phyloP scores from a whole-genome alignment of 2,329 filamentous ascomycete species.

The Fusarium devonianum region DNA sequence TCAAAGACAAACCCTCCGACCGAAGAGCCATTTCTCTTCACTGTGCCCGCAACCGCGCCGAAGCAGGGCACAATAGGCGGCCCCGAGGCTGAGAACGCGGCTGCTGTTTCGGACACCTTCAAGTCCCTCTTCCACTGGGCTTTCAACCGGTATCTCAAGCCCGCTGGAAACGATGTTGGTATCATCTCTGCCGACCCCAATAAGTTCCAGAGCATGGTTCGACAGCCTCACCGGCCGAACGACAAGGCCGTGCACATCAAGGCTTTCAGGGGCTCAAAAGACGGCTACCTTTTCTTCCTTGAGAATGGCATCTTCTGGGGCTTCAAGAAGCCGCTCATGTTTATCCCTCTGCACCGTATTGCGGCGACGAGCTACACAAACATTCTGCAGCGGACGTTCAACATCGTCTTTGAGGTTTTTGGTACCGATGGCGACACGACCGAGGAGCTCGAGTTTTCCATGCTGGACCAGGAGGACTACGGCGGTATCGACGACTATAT shows the following conservation, averaged over 20 bases:
- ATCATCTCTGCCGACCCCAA: constrained; percentile 62
- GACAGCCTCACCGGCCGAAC: constrained; percentile 64
- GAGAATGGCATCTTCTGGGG: constrained; percentile 72
- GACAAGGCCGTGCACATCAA: constrained; percentile 72
- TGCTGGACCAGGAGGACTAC: constrained; percentile 75
- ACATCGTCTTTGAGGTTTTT: constrained; percentile 69
- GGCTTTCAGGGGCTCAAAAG: constrained; percentile 72
- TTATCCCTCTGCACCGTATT: constrained; percentile 67
- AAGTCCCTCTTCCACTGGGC: constrained; percentile 68
- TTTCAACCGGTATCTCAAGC: constrained; percentile 59
- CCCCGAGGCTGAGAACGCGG: constrained; percentile 56
- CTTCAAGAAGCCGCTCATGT: constrained; percentile 73
- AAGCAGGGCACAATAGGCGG: constrained; percentile 67
- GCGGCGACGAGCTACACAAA: constrained; percentile 71
- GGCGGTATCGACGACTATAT: constrained; percentile 70
- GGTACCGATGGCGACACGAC: constrained; percentile 55
- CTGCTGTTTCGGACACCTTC: constrained; percentile 65
- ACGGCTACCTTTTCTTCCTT: constrained; percentile 72
- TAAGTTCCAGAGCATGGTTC: constrained; percentile 64
- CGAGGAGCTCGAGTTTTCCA: constrained; percentile 71
- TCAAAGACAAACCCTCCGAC: constrained; percentile 53
- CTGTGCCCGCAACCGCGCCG: constrained; percentile 64
- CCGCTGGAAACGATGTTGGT: constrained; percentile 55
- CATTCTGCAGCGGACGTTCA: constrained; percentile 73
- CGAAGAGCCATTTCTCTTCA: constrained; percentile 69